phyloP scores from a whole-genome alignment of 257 asterid species.

The Paulownia fortunei region DNA sequence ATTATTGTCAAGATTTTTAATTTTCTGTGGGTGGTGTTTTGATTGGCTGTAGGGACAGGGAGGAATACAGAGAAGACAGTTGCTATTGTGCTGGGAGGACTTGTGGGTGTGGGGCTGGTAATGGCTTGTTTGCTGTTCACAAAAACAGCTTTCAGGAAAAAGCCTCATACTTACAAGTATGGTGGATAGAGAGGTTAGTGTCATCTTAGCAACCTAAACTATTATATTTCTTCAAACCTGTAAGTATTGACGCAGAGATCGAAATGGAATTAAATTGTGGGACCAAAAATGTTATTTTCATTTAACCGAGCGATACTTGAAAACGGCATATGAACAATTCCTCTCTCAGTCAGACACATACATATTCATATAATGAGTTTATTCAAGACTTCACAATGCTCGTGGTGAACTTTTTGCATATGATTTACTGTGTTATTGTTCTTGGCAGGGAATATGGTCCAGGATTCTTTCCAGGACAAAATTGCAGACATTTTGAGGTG shows the following conservation, averaged over 20 bases:
- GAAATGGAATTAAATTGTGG: too few species aligned
- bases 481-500: constrained; percentile 19
- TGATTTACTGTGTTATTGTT: not conserved
- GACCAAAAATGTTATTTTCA: too few species aligned
- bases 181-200: constrained; percentile 56
- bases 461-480: not conserved
- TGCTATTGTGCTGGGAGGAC: constrained; percentile 80
- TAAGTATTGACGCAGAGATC: too few species aligned
- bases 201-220: not conserved
- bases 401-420: not conserved
- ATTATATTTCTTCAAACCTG: not conserved
- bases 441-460: not conserved
- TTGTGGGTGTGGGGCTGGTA: constrained; percentile 71
- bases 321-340: too few species aligned
- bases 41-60: constrained; percentile 46
- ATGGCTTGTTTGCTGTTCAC: constrained; percentile 70
- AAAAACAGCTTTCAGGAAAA: constrained; percentile 71
- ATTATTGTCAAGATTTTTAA: not conserved
- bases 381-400: not conserved
- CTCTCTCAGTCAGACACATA: too few species aligned
- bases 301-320: too few species aligned
- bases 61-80: constrained; percentile 67
- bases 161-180: constrained; percentile 53
- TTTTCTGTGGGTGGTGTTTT: constrained; percentile 16
- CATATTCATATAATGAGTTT: too few species aligned